Base-by-base conservation (phyloP, 495 filamentous ascomycete species). In the Penicillium parvum region DNA sequence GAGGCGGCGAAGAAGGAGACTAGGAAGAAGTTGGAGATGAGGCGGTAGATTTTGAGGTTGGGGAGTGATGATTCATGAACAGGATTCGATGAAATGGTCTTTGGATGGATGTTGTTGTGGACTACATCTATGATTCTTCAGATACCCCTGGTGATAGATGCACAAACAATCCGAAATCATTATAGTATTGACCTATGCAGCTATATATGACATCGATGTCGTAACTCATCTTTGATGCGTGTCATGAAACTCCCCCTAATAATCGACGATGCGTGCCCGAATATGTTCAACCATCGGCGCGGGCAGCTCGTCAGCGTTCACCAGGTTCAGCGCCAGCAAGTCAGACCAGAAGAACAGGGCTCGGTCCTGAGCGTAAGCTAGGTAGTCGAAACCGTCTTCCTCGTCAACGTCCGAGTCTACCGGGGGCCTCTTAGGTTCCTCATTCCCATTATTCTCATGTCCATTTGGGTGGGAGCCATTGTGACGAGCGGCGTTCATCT, bases 341-440 rank as follows among this genome's bases (percentile, higher is more conserved):
- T 99, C 94, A 5, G 88, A 88, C 84, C 90, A 90, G 68, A 97
- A 94, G 65, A 96, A 86, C 66, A 88, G 65, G 2, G 88, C 94
- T 9, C 92, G 75, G 54, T 96, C 86, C 65, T 94, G 87, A 10
- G 94, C 81, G 66, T 99, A 96, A 0, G 76, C 79, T 19, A 97
- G 68, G 62, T 96, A 97, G 60, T 98, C 90, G 58, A 98, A 98
- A 50, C 85, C 88, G 4, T 78, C 82, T 29, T 75, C 73, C 26
- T 76, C 74, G 5, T 59, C 63, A 17, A 45, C 37, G 23, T 60
- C 66, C 3, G 43, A 38, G 5, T 58, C 53, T 5, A 47, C 57
- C 5, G 48, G 45, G 5, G 40, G 52, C 17, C 9, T 40, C 50
- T 45, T 55, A 20, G 23, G 22, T 36, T 30, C 21, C 8, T 35